phyloP scores from a whole-genome alignment of 805 yeast species.

The Myxozyma sirexii region DNA sequence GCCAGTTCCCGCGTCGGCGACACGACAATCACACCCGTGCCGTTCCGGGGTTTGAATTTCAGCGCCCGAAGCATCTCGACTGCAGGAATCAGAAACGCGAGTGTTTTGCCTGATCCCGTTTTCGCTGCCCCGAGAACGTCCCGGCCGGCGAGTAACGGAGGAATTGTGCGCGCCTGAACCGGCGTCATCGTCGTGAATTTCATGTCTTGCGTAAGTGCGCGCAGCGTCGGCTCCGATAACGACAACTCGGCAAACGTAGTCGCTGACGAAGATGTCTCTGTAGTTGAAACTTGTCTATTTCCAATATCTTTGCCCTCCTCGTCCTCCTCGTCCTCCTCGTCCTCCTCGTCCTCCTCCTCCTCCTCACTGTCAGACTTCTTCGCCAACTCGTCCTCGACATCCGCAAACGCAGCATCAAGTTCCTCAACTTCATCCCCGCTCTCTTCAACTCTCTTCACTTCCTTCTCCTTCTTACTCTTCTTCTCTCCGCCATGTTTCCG shows the following conservation, averaged over 20 bases:
- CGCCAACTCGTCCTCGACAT: constrained; percentile 18
- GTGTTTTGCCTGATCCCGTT: constrained; percentile 97
- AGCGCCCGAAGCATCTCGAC: constrained; percentile 86
- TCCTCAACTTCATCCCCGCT: constrained; percentile 17
- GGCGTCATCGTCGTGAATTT: constrained; percentile 91
- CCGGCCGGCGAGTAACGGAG: constrained; percentile 93
- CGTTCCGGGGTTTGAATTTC: constrained; percentile 95
- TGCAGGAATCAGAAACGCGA: constrained; percentile 95
- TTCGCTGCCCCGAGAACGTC: constrained; percentile 99
- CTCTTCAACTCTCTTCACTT: constrained; percentile 1
- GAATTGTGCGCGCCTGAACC: constrained; percentile 94
- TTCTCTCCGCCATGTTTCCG: background rate
- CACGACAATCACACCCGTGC: constrained; percentile 94
- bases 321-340: constrained; percentile 26
- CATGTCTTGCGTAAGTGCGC: constrained; percentile 75
- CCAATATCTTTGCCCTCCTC: constrained; percentile 36
- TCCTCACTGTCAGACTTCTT: constrained; percentile 39
- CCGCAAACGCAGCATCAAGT: constrained; percentile 23
- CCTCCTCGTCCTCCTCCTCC: constrained; percentile 43
- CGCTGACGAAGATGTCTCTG: background rate
- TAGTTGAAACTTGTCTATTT: constrained; percentile 3
- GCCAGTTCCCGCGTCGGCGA: constrained; percentile 99
- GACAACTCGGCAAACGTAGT: constrained; percentile 55
- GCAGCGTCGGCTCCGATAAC: constrained; percentile 77
- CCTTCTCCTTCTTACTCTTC: background rate